A percentile compares a stretch with the other conserved stretches of the same genome.
These are phyloP conservation scores for Penicillium salamii DNA, from an alignment of 495 filamentous ascomycete species.

Conservation along the genomic window DNA sequence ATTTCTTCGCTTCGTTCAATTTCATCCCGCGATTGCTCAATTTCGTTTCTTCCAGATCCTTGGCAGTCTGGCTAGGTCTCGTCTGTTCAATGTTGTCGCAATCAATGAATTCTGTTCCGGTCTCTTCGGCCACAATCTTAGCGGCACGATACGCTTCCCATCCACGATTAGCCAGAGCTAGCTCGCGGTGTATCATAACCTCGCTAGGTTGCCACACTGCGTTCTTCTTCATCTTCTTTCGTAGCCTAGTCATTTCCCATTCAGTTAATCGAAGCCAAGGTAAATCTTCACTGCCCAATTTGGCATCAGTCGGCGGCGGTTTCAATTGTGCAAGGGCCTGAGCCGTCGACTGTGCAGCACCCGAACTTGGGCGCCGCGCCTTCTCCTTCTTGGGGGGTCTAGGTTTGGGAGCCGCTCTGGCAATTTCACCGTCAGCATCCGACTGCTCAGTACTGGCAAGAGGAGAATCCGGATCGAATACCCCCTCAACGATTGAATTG, in stretches of 20 bases:
- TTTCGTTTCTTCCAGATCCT: constrained; percentile 44
- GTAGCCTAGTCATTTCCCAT: constrained; percentile 84
- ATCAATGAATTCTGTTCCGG: constrained; percentile 62
- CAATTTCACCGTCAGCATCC: constrained; percentile 33
- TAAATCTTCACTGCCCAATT: constrained; percentile 68
- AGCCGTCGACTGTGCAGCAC: constrained; percentile 69
- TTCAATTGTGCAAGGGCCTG: constrained; percentile 72
- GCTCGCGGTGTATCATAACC: constrained; percentile 91
- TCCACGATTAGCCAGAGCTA: constrained; percentile 74
- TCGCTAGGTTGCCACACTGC: constrained; percentile 92
- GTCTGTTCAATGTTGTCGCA: constrained; percentile 50
- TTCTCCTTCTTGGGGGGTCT: constrained; percentile 40
- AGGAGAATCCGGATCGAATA: constrained; percentile 41
- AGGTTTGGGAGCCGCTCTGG: constrained; percentile 10
- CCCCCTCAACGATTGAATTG: constrained; percentile 35
- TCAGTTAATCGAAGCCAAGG: constrained; percentile 90
- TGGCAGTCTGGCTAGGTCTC: constrained; percentile 47
- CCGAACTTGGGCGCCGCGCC: constrained; percentile 42
- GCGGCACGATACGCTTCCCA: constrained; percentile 69
- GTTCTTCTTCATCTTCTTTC: constrained; percentile 99
- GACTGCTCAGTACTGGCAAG: constrained; percentile 49
- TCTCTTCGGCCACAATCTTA: constrained; percentile 63
- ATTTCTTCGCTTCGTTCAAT: constrained; percentile 87
- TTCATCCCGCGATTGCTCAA: constrained; percentile 86
- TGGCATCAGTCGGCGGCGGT: constrained; percentile 74